phyloP scores from a whole-genome alignment of 106 monocot genomes.

The Apostasia ramifera region DNA sequence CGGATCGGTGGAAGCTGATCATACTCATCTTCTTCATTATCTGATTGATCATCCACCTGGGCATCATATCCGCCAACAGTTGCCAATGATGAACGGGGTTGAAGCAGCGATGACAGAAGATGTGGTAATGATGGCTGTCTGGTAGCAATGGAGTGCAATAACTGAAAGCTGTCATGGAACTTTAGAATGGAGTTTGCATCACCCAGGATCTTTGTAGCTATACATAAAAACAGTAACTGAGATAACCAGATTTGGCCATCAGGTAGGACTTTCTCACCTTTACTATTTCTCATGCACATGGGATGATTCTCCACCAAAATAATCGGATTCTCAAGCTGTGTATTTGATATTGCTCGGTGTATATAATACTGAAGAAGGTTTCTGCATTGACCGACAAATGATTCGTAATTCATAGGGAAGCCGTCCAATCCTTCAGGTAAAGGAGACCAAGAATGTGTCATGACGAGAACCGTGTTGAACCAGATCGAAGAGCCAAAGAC shows the following conservation, averaged over 20 bases:
- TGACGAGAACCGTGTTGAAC: constrained; percentile 74
- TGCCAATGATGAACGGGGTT: constrained; percentile 18
- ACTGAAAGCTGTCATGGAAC: constrained; percentile 53
- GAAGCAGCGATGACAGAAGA: constrained; percentile 75
- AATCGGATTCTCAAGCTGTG: constrained; percentile 53
- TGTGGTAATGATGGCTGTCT: constrained; percentile 78
- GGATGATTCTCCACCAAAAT: constrained; percentile 79
- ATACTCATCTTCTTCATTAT: constrained; percentile 64
- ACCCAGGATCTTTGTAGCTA: constrained; percentile 62
- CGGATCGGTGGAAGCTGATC: constrained; percentile 80
- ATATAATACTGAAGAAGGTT: constrained; percentile 48
- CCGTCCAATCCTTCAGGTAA: constrained; percentile 60
- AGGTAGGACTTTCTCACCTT: constrained; percentile 73
- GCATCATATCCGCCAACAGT: constrained; percentile 18
- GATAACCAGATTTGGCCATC: constrained; percentile 58
- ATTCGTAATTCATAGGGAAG: constrained; percentile 40
- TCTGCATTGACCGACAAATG: constrained; percentile 26
- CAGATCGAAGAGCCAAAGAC: constrained; percentile 85
- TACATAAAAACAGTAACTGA: constrained; percentile 61
- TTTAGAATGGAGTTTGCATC: constrained; percentile 66
- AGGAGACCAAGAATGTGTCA: constrained; percentile 73
- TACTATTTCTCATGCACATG: constrained; percentile 33
- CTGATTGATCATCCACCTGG: constrained; percentile 22
- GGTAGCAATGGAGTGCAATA: constrained; percentile 16
- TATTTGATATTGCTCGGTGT: constrained; percentile 38